phyloP scores from a whole-genome alignment of 2,329 filamentous ascomycete species.

The Ascocoryne sarcoides region DNA sequence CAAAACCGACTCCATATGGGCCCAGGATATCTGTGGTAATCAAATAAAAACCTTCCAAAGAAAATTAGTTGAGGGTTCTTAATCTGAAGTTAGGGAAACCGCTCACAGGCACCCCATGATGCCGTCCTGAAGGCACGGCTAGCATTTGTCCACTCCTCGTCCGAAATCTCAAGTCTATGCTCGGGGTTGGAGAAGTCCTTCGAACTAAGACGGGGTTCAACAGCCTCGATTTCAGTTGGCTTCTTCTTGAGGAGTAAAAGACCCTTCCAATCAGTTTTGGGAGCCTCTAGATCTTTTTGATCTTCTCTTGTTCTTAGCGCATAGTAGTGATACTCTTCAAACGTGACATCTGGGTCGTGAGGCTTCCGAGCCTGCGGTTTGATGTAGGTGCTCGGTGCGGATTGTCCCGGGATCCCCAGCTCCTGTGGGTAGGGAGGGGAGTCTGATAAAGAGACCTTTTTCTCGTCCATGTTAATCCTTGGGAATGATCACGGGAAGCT shows the following conservation, averaged over 20 bases:
- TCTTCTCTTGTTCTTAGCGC: slow-evolving; percentile 27
- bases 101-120: slow-evolving; percentile 15
- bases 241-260: slow-evolving; percentile 9
- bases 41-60: slow-evolving; percentile 14
- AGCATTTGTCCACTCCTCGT: slow-evolving; percentile 19
- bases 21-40: slow-evolving; percentile 22
- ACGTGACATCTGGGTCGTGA: slow-evolving; percentile 25
- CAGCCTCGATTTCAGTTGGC: neutral
- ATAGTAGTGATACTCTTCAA: slow-evolving; percentile 31
- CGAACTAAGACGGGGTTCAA: neutral
- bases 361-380: slow-evolving; percentile 24
- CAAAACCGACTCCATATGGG: slow-evolving; percentile 16
- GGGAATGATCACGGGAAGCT: too few species aligned
- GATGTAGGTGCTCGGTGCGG: slow-evolving; percentile 10
- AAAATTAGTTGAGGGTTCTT: neutral
- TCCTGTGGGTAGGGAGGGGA: neutral
- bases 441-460: neutral
- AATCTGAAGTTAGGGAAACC: neutral
- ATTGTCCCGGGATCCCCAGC: neutral
- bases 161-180: slow-evolving; percentile 9
- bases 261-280: slow-evolving; percentile 5
- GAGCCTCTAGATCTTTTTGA: slow-evolving; percentile 16
- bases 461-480: slow-evolving; percentile 4
- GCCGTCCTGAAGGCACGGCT: slow-evolving; percentile 17
- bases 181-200: slow-evolving; percentile 5